A percentile compares a stretch with the other conserved stretches of the same genome.
phyloP scores from a whole-genome alignment of 2,329 filamentous ascomycete species.

The Ophiosphaerella herpotricha region DNA sequence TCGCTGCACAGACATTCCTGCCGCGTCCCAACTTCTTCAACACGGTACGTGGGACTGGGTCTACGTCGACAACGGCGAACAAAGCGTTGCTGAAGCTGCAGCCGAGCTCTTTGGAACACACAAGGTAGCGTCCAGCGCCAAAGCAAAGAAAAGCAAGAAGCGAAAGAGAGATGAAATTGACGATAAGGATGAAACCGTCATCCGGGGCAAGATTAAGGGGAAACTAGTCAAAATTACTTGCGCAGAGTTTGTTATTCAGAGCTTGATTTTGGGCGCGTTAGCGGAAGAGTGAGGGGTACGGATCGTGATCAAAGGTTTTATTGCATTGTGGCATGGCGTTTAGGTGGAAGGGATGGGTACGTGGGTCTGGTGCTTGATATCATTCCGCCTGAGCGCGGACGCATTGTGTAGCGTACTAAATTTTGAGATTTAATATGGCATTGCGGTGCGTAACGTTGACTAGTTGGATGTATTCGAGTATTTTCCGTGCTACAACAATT shows the following conservation, averaged over 20 bases:
- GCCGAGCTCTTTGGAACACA: conserved; percentile 52
- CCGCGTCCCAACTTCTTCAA: conserved; percentile 65
- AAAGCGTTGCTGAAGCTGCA: conserved; percentile 60
- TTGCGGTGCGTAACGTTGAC: too few relatives aligned
- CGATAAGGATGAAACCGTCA: conserved; percentile 26
- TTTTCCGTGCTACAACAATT: too few relatives aligned
- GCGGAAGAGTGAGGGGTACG: conserved; percentile 59
- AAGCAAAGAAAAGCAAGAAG: conserved; percentile 46
- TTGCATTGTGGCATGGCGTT: neutral
- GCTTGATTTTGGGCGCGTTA: conserved; percentile 81
- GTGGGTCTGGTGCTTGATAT: too few relatives aligned
- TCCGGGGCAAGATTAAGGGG: conserved; percentile 46
- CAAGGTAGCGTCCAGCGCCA: conserved; percentile 22
- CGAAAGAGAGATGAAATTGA: conserved; percentile 48
- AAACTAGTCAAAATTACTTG: conserved; percentile 70
- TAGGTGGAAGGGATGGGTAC: neutral
- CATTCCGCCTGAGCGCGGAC: too few relatives aligned
- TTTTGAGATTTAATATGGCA: too few relatives aligned
- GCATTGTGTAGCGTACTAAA: too few relatives aligned
- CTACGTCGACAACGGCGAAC: conserved; percentile 74
- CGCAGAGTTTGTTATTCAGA: conserved; percentile 90
- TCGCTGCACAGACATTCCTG: conserved; percentile 66
- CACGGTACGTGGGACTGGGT: conserved; percentile 74
- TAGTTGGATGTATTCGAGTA: too few relatives aligned
- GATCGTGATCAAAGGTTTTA: neutral